These are phyloP conservation scores for Lactifluus volemus DNA, from an alignment of 768 basidiomycete genomes.

Conservation along the genomic window DNA sequence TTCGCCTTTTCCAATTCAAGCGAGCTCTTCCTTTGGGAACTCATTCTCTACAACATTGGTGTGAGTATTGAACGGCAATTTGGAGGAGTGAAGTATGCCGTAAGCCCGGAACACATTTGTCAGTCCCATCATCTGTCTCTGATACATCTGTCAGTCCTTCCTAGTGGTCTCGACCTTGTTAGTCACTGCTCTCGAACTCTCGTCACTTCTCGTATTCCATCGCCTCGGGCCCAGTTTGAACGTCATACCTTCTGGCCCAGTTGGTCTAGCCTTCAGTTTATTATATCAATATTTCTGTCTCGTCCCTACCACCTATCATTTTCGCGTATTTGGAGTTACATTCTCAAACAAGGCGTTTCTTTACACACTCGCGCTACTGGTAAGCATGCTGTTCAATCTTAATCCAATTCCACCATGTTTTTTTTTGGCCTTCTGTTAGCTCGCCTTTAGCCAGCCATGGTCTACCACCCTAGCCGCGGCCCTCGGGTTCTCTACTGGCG, in stretches of 20 bases:
- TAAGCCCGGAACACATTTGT: constrained; percentile 29
- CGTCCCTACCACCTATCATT: constrained; percentile 68
- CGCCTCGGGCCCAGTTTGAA: constrained; percentile 50
- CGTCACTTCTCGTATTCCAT: constrained; percentile 55
- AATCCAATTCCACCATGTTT: background rate
- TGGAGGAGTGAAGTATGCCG: constrained; percentile 82
- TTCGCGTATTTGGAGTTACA: constrained; percentile 63
- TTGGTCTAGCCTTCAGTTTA: constrained; percentile 68
- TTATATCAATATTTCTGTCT: constrained; percentile 77
- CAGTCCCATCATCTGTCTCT: constrained; percentile 1
- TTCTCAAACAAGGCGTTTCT: constrained; percentile 69
- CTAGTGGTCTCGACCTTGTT: constrained; percentile 56
- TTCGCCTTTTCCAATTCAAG: constrained; percentile 77
- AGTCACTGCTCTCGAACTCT: constrained; percentile 60
- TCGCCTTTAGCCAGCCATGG: constrained; percentile 59
- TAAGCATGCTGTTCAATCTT: constrained; percentile 25
- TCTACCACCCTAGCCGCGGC: constrained; percentile 52
- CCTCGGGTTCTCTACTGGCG: constrained; percentile 62
- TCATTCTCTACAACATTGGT: constrained; percentile 64
- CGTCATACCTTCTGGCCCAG: constrained; percentile 65
- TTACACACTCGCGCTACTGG: constrained; percentile 68
- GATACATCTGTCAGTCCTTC: constrained; percentile 53
- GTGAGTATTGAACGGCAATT: constrained; percentile 76
- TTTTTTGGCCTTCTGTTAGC: constrained; percentile 32
- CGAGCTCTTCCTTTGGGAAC: constrained; percentile 68